These are phyloP conservation scores for Stephania yunnanensis DNA, from an alignment of 164 flowering plant genomes.

Conservation along the genomic window DNA sequence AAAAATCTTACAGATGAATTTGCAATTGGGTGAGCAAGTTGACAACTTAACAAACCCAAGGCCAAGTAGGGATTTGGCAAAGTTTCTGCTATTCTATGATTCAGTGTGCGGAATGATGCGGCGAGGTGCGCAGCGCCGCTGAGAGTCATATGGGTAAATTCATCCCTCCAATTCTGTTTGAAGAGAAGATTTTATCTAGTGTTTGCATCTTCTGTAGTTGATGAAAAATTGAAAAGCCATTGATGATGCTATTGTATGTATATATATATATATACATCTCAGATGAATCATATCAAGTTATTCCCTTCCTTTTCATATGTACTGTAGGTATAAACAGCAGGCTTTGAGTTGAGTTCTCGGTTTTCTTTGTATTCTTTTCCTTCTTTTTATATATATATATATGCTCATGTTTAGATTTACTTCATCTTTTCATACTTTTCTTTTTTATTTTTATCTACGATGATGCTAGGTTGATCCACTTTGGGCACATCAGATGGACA, in stretches of 20 bases:
- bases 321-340: not conserved
- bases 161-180: not conserved
- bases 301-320: not conserved
- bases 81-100: not conserved
- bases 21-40: not conserved
- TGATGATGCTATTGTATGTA: not conserved
- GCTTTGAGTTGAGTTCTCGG: no score
- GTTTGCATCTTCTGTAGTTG: not conserved
- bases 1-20: not conserved
- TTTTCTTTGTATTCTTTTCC: no score
- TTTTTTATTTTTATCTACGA: no score
- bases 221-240: not conserved
- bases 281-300: not conserved
- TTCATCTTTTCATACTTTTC: no score
- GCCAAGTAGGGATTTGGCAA: not conserved
- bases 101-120: not conserved
- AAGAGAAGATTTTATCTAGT: not conserved
- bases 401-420: no score
- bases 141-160: not conserved
- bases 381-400: no score
- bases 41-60: not conserved
- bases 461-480: no score
- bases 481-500: no score
- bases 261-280: not conserved
- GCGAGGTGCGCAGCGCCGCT: not conserved